Base-by-base conservation (phyloP, 2,329 filamentous ascomycete genomes). In the Trichoderma atroviride region DNA sequence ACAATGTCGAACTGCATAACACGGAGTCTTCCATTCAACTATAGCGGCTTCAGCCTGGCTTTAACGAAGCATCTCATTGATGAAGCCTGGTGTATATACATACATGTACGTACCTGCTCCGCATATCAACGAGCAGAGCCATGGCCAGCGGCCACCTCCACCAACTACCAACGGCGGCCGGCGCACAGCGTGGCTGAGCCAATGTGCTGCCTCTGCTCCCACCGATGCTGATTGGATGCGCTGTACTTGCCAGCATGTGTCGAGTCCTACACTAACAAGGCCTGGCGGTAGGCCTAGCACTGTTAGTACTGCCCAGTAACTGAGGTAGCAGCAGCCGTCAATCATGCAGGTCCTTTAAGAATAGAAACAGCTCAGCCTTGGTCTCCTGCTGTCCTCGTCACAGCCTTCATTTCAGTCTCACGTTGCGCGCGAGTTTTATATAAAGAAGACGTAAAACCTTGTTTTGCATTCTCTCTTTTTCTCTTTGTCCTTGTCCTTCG, bases 181-280 rank as follows among this genome's bases (percentile, higher is more conserved):
- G 62, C 68, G 68, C 35, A 14, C 40, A 59, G 68, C 68, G 68
- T 70, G 55, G 68, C 68, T 66, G 43, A 69, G 59, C 55, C 11
- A 1, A n/a, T n/a, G 40, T 43, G 27, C 33, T 16, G 13, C 52
- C 24, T 27, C 52, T 31, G 52, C 52, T 24, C 4, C 13, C 52
- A 52, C 9, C 53, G 67, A 55, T 58, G 58, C 5, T 69, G 67
- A 61, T 64, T 63, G 60, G 43, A 53, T 50, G 50, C 33, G 13
- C 35, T 40, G 56, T 31, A 50, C 47, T 50, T 50, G 47, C 47
- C 40, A 24, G 22, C 47, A 50, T 10, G 47, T 5, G 19, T 50
- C 24, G 31, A 57, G 62, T 64, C 61, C 61, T 64, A 64, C 61
- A 64, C 61, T 63, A 60, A 40, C 2, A 4, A 11, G 47, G 10